A percentile compares a stretch with the other conserved stretches of the same genome.
These are phyloP conservation scores for Paraphaeosphaeria minitans DNA, from an alignment of 2,329 filamentous ascomycete genomes.

Conservation along the genomic window DNA sequence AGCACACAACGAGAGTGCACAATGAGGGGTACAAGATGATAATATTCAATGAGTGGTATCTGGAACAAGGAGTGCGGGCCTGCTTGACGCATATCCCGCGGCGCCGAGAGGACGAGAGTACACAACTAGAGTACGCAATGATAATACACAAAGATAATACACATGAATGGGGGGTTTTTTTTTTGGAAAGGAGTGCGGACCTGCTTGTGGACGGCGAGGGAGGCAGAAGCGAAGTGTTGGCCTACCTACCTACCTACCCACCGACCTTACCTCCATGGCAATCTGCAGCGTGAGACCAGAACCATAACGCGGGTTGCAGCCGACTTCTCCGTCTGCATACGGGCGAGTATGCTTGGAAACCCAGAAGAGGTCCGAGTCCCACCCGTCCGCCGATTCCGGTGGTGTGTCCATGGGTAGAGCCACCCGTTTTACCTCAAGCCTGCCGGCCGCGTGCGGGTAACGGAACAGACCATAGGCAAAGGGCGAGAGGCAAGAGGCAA, in stretches of 20 bases:
- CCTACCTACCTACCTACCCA: too few relatives aligned
- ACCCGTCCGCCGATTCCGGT: slow-evolving; percentile 27
- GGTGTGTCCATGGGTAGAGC: slow-evolving; percentile 31
- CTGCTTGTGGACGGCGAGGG: slow-evolving; percentile 13
- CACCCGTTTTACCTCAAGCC: slow-evolving; percentile 18
- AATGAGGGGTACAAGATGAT: too few relatives aligned
- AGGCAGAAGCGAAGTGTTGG: slow-evolving; percentile 6
- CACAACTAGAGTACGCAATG: too few relatives aligned
- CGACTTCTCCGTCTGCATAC: slow-evolving; percentile 11
- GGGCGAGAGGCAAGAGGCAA: slow-evolving; percentile 19
- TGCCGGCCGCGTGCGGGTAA: slow-evolving; percentile 38
- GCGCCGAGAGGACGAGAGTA: slow-evolving; percentile 21
- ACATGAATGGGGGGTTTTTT: too few relatives aligned
- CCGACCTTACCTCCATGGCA: not conserved
- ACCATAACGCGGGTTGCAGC: slow-evolving; percentile 6
- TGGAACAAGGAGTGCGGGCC: slow-evolving; percentile 16
- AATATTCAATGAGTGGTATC: slow-evolving; percentile 27
- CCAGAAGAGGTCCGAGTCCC: slow-evolving; percentile 26
- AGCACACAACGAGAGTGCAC: too few relatives aligned
- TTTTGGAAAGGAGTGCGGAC: slow-evolving; percentile 22
- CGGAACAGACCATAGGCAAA: too few relatives aligned
- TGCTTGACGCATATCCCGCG: slow-evolving; percentile 24
- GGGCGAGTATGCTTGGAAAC: slow-evolving; percentile 19
- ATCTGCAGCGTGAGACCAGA: slow-evolving; percentile 7
- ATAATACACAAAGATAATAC: too few relatives aligned